Evolutionary conservation across 208 protist genomes (phyloP), one percentile per base, ranked within the genome.

Genomic region (Acanthamoeba culbertsoni): DNA sequence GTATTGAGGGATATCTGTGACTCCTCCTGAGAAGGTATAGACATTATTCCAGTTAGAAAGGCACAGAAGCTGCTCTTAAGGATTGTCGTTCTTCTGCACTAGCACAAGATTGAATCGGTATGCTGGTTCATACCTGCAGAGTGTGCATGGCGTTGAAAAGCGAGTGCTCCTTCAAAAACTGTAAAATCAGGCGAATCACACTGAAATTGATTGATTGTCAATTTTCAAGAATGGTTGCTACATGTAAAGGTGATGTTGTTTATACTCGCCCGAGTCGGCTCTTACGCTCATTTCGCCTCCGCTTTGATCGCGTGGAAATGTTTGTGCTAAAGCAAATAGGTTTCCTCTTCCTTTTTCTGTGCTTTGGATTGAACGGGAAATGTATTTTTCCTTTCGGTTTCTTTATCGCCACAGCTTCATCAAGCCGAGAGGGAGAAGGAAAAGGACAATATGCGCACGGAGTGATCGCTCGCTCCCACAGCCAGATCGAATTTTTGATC

Each of bases 141-240:
- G 82, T 65, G n/a, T 51, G 45, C 92, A 94, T 51, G 12, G 92
- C 28, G 18, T 75, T 68, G 37, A 55, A 91, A 33, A 94, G 79
- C n/a, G 55, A 75, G 42, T 91, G 12, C 65, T 94, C 92, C 55
- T 94, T 94, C 8, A 88, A 31, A 59, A 94, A 94, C 45, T 94
- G 92, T 42, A 94, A 43, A n/a, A 94, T 91, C 10, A 94, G 92
- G 31, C 92, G 92, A 43, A 94, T 77, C 31, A 94, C 77, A 94
- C 92, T 94, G 77, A 40, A 92, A 28, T 51, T 63, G 55, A 77
- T 3, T n/a, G 55, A 63, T 63, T 23, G 55, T 26, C 55, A 63
- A 26, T 23, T 63, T 26, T 63, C 23, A 63, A 63, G n/a, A n/a
- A n/a, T n/a, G n/a, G n/a, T n/a, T n/a, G n/a, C n/a, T n/a, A n/a